Base-by-base conservation (phyloP, 208 protist species). In the Trypanosomatidae sp. region DNA sequence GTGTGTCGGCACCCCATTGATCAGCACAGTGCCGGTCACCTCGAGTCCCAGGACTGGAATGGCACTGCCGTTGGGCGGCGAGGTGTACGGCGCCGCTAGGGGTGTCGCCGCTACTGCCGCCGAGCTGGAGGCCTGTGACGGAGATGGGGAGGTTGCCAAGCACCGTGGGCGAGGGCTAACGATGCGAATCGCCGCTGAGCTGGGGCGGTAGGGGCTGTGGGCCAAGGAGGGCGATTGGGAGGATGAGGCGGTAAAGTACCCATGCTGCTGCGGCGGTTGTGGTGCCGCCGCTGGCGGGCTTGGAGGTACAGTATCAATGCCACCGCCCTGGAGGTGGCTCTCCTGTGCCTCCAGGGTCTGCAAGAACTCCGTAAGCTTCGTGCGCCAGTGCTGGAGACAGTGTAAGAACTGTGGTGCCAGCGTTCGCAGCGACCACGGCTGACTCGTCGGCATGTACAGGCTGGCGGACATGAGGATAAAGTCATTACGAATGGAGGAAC, bases 361-460 rank as follows among this genome's bases (percentile, higher is more conserved):
- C 36, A 94, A 28, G 58, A 89, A 85, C 25, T 83, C 74, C 39
- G 66, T 53, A 4, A 94, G 64, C 58, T 76, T 77, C 66, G 78
- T 67, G 25, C 91, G 79, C 91, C 91, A 96, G 69, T 90, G 74
- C 41, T 80, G 79, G 43, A 96, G 83, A 33, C 79, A 86, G 25
- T 91, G 68, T 46, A 96, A 44, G 71, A 96, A 96, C 56, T 80
- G 71, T 22, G 91, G 91, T n/a, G 75, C 74, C 43, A 90, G 56
- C 3, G 70, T 76, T 39, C 81, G 66, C 69, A 94, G 82, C 55
- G 89, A 81, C 73, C 83, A 88, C 9, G 87, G 85, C 72, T 90
- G 85, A 59, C 86, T 92, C 47, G 83, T 91, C 30, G 88, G 86
- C 66, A 94, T 76, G 80, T 93, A 87, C 44, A 96, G 82, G 49